These are phyloP conservation scores for Malus fusca DNA, from an alignment of 306 rosid genomes.

Conservation along the genomic window DNA sequence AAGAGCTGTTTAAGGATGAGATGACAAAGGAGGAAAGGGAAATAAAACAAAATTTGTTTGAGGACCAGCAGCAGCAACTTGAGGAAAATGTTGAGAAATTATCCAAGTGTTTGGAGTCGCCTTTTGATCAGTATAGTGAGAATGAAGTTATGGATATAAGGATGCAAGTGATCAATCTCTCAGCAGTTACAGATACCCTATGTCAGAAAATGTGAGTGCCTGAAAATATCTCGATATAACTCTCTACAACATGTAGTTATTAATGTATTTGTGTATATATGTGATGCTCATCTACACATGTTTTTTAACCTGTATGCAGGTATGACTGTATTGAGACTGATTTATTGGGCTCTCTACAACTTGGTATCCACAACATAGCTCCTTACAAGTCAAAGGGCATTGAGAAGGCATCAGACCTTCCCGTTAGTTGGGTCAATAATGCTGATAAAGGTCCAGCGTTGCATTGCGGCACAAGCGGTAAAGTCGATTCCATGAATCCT, in stretches of 20 bases:
- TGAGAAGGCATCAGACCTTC: slow-evolving; percentile 80
- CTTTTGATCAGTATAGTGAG: slow-evolving; percentile 51
- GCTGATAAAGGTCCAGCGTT: slow-evolving; percentile 35
- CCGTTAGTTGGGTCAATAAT: slow-evolving; percentile 44
- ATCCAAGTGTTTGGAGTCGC: slow-evolving; percentile 75
- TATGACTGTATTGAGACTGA: slow-evolving; percentile 90
- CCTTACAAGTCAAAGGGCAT: slow-evolving; percentile 90
- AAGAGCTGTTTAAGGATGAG: slow-evolving; percentile 77
- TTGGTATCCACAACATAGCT: slow-evolving; percentile 71
- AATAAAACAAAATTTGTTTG: slow-evolving; percentile 83
- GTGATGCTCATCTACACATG: neutral
- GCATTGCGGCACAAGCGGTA: slow-evolving; percentile 41
- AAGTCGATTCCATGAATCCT: slow-evolving; percentile 12
- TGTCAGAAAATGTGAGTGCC: slow-evolving; percentile 71
- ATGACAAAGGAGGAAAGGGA: slow-evolving; percentile 59
- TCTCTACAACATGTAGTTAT: neutral
- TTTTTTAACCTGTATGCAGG: slow-evolving; percentile 44
- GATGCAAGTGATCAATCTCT: slow-evolving; percentile 71
- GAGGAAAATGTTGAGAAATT: slow-evolving; percentile 88
- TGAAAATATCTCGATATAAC: neutral
- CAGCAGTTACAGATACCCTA: slow-evolving; percentile 52
- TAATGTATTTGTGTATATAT: neutral
- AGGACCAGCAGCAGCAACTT: slow-evolving; percentile 97
- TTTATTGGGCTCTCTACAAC: slow-evolving; percentile 60
- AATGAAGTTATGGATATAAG: slow-evolving; percentile 58